A percentile compares a stretch with the other conserved stretches of the same genome.
Conservation (phyloP, 2,329 filamentous ascomycete genomes). For the Setomelanomma holmii region DNA sequence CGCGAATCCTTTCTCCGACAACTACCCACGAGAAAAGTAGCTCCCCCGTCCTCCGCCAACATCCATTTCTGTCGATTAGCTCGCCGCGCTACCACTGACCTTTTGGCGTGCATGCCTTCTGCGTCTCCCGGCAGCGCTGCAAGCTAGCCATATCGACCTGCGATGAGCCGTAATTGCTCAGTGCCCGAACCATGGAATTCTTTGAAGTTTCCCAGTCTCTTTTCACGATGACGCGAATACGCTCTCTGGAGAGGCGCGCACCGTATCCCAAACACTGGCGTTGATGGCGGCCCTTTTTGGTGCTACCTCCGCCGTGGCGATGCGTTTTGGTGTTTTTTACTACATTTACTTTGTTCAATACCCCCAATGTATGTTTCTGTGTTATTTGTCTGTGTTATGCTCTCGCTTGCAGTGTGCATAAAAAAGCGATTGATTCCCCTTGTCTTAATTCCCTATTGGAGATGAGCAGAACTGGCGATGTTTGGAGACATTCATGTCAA, state of each 20-base stretch:
- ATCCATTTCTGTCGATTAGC: conserved; percentile 38
- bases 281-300: conserved; percentile 46
- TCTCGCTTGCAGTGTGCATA: conserved; percentile 44
- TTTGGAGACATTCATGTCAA: conserved; percentile 8
- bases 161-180: conserved; percentile 53
- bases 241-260: conserved; percentile 44
- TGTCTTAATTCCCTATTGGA: conserved; percentile 31
- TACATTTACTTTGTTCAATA: conserved; percentile 22
- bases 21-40: conserved; percentile 27
- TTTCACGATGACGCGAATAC: conserved; percentile 40
- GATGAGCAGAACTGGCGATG: conserved; percentile 2
- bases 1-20: conserved; percentile 43
- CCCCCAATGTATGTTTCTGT: conserved; percentile 37
- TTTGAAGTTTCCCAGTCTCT: conserved; percentile 41
- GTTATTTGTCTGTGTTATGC: conserved; percentile 45
- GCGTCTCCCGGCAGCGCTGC: conserved; percentile 45
- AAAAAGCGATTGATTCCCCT: conserved; percentile 45
- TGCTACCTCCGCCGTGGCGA: conserved; percentile 37
- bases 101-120: conserved; percentile 51
- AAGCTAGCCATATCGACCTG: conserved; percentile 37
- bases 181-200: conserved; percentile 46
- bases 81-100: conserved; percentile 52
- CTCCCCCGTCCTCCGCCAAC: neutral
- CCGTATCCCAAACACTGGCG: conserved; percentile 29
- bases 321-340: conserved; percentile 41